Conservation (phyloP, 2,329 filamentous ascomycete species). For the Stachybotrys echinatus region DNA sequence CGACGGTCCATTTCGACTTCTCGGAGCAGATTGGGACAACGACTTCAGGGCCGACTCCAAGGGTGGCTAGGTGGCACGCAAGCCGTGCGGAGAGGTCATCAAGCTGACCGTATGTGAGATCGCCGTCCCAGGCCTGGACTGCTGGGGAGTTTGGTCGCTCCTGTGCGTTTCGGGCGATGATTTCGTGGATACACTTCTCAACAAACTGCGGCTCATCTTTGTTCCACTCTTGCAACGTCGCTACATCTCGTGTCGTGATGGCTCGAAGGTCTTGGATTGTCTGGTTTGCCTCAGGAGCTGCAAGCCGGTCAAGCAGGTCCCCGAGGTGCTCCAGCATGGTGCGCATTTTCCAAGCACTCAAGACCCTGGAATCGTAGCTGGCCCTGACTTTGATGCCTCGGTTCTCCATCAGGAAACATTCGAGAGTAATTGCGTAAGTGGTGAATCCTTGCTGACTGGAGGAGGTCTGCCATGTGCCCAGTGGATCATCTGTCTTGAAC, state of each 20-base stretch:
- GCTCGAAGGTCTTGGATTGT: not conserved
- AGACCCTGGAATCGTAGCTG: not conserved
- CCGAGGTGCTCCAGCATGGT: not conserved
- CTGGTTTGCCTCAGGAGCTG: not conserved
- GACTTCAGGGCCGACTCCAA: slow-evolving; percentile 40
- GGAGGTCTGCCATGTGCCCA: not conserved
- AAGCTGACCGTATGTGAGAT: slow-evolving; percentile 26
- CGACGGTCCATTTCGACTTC: slow-evolving; percentile 50
- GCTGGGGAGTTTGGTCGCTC: slow-evolving; percentile 28
- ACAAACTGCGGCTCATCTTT: not conserved
- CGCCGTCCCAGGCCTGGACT: slow-evolving; percentile 30
- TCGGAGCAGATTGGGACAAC: slow-evolving; percentile 60
- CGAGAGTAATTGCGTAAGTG: not conserved
- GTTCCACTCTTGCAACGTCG: not conserved
- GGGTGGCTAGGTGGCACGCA: slow-evolving; percentile 34
- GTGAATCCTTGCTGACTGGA: not conserved
- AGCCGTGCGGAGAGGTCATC: slow-evolving; percentile 24
- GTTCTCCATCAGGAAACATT: not conserved
- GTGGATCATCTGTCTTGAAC: not conserved
- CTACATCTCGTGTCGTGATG: not conserved
- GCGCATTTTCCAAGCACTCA: not conserved
- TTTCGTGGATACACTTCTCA: slow-evolving; percentile 28
- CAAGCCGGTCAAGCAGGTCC: not conserved
- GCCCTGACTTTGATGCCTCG: not conserved
- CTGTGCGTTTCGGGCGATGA: slow-evolving; percentile 29